Percentiles rank a stretch among this genome's conserved stretches.
These are phyloP conservation scores for Allomyces macrogynus DNA, from an alignment of 192 early-diverging fungal genomes.

Conservation along the genomic window DNA sequence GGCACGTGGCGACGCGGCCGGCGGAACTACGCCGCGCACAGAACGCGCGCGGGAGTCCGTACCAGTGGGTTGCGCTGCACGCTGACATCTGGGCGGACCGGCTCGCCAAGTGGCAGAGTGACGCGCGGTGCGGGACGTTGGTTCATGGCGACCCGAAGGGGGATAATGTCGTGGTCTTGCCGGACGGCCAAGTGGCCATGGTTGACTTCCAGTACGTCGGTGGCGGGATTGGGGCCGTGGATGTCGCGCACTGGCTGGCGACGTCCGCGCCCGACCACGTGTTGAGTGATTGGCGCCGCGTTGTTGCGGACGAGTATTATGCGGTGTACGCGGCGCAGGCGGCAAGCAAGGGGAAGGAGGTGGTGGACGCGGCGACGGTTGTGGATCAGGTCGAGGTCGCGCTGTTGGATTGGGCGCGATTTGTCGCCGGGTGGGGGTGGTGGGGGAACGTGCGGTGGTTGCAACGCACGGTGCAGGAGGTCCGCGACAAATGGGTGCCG, in stretches of 20 bases:
- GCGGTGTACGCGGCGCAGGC: slow-evolving; percentile 1
- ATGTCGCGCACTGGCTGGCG: slow-evolving; percentile 12
- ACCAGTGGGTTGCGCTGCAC: not conserved
- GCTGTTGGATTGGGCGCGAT: slow-evolving; percentile 14
- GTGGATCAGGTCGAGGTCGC: slow-evolving; percentile 7
- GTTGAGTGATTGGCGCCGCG: not conserved
- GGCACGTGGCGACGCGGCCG: slow-evolving; percentile 11
- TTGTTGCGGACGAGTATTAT: slow-evolving; percentile 1
- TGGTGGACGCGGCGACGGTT: slow-evolving; percentile 3
- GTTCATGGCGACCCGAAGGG: slow-evolving; percentile 17
- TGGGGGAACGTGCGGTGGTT: slow-evolving; percentile 10
- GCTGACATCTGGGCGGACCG: not conserved
- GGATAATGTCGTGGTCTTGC: slow-evolving; percentile 11
- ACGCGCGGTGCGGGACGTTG: slow-evolving; percentile 5
- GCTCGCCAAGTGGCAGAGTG: no score
- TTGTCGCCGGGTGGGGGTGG: slow-evolving; percentile 16
- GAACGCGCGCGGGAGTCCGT: slow-evolving; percentile 1
- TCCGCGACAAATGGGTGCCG: no score
- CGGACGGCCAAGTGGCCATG: not conserved
- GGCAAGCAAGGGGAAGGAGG: not conserved
- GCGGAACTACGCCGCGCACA: slow-evolving; percentile 3
- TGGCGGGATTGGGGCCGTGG: slow-evolving; percentile 8
- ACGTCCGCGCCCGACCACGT: slow-evolving; percentile 1
- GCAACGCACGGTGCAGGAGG: no score
- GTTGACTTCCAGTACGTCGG: slow-evolving; percentile 17